Evolutionary conservation across 1,139 yeast species (phyloP).

Genomic region (Debaryomycetaceae sp.): DNA sequence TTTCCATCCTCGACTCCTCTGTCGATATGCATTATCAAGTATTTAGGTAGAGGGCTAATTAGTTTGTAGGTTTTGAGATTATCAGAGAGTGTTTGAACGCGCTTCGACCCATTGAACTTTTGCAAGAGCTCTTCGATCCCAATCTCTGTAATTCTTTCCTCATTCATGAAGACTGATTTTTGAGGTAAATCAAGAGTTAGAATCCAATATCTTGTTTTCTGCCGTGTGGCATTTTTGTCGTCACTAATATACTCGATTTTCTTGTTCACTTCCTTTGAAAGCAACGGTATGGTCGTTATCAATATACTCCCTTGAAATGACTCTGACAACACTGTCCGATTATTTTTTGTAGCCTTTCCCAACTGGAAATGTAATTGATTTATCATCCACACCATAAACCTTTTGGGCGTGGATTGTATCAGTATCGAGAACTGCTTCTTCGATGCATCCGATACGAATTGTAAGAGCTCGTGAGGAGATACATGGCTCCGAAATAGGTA

Average conservation of each 20-base stretch:
- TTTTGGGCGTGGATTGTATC: slow-evolving; percentile 48
- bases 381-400: slow-evolving; percentile 57
- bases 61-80: slow-evolving; percentile 38
- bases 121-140: slow-evolving; percentile 41
- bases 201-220: slow-evolving; percentile 51
- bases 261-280: slow-evolving; percentile 14
- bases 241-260: slow-evolving; percentile 20
- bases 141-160: slow-evolving; percentile 51
- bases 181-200: slow-evolving; percentile 59
- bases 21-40: slow-evolving; percentile 53
- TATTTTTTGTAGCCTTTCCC: slow-evolving; percentile 13
- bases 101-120: slow-evolving; percentile 37
- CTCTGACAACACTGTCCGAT: slow-evolving; percentile 14
- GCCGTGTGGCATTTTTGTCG: slow-evolving; percentile 11
- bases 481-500: slow-evolving; percentile 56
- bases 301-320: slow-evolving; percentile 53
- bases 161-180: slow-evolving; percentile 42
- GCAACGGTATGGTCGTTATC: slow-evolving; percentile 23
- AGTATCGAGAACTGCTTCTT: slow-evolving; percentile 39
- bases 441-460: slow-evolving; percentile 39
- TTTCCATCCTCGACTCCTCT: slow-evolving; percentile 39
- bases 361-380: slow-evolving; percentile 44
- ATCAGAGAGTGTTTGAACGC: slow-evolving; percentile 14
- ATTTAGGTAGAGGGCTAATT: slow-evolving; percentile 44
- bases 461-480: slow-evolving; percentile 65